These are phyloP conservation scores for Leishmania guyanensis DNA, from an alignment of 208 protist species.

Conservation along the genomic window DNA sequence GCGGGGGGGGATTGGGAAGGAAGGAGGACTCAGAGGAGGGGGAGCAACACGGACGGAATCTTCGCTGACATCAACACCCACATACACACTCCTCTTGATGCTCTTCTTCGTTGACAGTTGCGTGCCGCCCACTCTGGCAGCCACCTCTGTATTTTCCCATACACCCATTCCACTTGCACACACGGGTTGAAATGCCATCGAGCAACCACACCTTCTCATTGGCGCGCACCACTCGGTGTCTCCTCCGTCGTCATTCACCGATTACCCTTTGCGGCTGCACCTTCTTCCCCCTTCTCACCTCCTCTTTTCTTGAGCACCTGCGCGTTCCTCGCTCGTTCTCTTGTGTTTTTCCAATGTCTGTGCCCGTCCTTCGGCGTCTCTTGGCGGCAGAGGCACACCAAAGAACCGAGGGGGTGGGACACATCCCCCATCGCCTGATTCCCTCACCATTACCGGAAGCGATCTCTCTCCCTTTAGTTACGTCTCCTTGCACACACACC, in stretches of 20 bases:
- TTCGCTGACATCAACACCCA: background rate
- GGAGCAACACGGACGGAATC: background rate
- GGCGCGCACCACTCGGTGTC: background rate
- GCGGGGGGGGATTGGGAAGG: background rate
- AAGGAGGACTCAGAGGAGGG: background rate
- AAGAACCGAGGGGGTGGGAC: background rate
- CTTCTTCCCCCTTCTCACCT: background rate
- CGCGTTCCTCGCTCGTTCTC: background rate
- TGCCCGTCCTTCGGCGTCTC: background rate
- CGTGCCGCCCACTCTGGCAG: background rate
- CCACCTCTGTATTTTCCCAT: background rate
- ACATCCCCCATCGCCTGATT: background rate
- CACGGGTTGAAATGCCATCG: background rate
- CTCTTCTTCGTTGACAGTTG: background rate
- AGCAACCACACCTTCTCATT: background rate
- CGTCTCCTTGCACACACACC: background rate
- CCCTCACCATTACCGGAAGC: background rate
- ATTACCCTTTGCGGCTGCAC: background rate
- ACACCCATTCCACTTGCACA: background rate
- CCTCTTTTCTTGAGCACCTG: background rate
- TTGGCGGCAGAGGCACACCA: background rate
- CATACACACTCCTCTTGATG: background rate
- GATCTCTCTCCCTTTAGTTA: background rate
- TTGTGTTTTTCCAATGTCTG: background rate
- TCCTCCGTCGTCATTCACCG: background rate